Conservation (phyloP, 2,329 filamentous ascomycete genomes). For the Periglandula ipomoeae region DNA sequence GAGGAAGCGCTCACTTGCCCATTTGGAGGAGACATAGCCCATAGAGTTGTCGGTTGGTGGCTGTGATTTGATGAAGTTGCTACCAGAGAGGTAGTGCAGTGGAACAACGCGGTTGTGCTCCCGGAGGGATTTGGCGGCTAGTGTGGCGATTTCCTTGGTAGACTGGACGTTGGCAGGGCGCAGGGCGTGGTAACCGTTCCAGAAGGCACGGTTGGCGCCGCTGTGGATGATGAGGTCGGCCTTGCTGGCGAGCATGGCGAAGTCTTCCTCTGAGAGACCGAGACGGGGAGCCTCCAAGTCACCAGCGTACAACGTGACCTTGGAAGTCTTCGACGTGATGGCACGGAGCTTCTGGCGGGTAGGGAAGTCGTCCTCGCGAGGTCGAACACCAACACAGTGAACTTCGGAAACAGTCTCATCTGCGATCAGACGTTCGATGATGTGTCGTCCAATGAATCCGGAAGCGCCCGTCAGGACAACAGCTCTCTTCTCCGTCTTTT, state of each 20-base stretch:
- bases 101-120: slow-evolving; percentile 16
- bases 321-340: slow-evolving; percentile 6
- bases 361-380: too few relatives aligned
- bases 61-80: too few relatives aligned
- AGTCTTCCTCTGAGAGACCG: slow-evolving; percentile 23
- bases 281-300: slow-evolving; percentile 25
- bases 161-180: slow-evolving; percentile 20
- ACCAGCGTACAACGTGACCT: slow-evolving; percentile 13
- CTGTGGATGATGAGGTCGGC: slow-evolving; percentile 39
- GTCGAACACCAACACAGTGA: too few relatives aligned
- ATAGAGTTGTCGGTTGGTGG: slow-evolving; percentile 13
- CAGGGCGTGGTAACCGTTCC: slow-evolving; percentile 22
- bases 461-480: too few relatives aligned
- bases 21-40: slow-evolving; percentile 24
- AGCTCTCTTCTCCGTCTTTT: too few relatives aligned
- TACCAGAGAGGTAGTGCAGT: slow-evolving; percentile 21
- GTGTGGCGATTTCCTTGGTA: slow-evolving; percentile 18
- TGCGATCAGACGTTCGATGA: too few relatives aligned
- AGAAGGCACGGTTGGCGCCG: slow-evolving; percentile 26
- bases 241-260: neutral
- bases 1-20: slow-evolving; percentile 22
- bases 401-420: too few relatives aligned
- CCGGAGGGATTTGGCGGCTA: slow-evolving; percentile 16
- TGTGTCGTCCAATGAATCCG: too few relatives aligned
- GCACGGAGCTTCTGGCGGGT: too few relatives aligned